Base-by-base conservation (phyloP, 179 eudicot species). In the Carnegiea gigantea region DNA sequence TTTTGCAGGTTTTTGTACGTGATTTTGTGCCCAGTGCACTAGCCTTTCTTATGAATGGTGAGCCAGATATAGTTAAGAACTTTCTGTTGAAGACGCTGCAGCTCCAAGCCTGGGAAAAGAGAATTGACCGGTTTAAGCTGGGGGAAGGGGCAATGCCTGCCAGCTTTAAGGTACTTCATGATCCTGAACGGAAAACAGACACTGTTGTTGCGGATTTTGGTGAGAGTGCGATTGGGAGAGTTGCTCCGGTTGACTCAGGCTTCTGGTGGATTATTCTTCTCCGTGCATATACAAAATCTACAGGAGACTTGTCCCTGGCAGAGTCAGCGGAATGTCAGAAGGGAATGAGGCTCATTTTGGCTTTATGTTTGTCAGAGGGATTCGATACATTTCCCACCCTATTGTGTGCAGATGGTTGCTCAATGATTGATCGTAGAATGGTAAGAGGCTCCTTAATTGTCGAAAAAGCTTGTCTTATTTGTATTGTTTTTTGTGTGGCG, bases 61-160 rank as follows among this genome's bases (percentile, higher is more conserved):
- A 95, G 89, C 96, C 98, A 26, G 98, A 95, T 75, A 93, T 95
- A 82, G 98, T 95, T 1, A 92, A 93, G 87, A 93, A 95, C 82
- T 95, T 95, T 85, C 86, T 95, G 24, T 76, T 93, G 75, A 95
- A 91, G 89, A 93, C 98, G 20, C 86, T 95, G 64, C 97, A 93
- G 80, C 97, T 95, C 84, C 98, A 95, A 85, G 93, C 93, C 36
- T 93, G 98, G 98, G 98, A 95, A 82, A 95, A 95, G 84, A 90
- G 86, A 86, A 82, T 95, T 46, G 98, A 95, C 78, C 92, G 95
- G 46, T 95, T 93, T 86, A 95, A 91, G 89, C 97, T 95, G 7
- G 98, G 98, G 79, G 95, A 93, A 87, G 98, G 98, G 28, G 98
- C 84, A 40, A 95, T 95, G 98, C 98, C 98, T 33, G 98, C 98